Evolutionary conservation across 2,329 filamentous ascomycete genomes (phyloP).

Genomic region (Pseudogymnoascus sp.): DNA sequence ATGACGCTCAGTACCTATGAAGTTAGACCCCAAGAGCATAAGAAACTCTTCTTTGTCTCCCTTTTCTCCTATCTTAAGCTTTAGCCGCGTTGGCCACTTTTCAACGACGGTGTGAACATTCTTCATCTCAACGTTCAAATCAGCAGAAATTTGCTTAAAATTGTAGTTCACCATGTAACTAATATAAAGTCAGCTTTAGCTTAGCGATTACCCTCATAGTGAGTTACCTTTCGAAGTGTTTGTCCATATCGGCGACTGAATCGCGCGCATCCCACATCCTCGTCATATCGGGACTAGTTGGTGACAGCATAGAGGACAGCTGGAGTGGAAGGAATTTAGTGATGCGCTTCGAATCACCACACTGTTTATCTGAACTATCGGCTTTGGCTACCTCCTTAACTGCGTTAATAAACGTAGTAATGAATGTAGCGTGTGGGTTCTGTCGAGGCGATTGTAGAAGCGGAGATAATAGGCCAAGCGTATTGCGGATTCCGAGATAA

Average conservation of each 20-base stretch:
- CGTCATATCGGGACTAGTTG: conserved; percentile 4
- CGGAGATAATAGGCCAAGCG: conserved; percentile 24
- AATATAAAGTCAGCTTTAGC: background rate
- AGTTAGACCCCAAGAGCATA: conserved; percentile 7
- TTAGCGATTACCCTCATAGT: background rate
- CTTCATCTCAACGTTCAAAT: conserved; percentile 22
- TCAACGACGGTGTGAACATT: conserved; percentile 27
- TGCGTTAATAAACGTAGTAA: conserved; percentile 34
- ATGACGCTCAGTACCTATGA: conserved; percentile 22
- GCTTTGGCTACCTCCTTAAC: conserved; percentile 15
- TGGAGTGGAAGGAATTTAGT: conserved; percentile 13
- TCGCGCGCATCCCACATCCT: conserved; percentile 2
- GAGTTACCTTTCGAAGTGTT: conserved; percentile 15
- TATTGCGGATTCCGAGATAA: conserved; percentile 27
- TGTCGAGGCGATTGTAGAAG: conserved; percentile 26
- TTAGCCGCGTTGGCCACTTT: conserved; percentile 27
- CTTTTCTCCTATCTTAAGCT: conserved; percentile 13
- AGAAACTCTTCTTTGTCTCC: conserved; percentile 27
- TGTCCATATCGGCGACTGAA: conserved; percentile 13
- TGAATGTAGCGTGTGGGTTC: conserved; percentile 33
- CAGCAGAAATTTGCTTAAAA: conserved; percentile 12
- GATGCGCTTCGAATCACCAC: conserved; percentile 6
- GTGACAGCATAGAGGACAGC: background rate
- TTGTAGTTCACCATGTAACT: background rate
- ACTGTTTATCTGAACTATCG: background rate